Percentiles rank a stretch among this genome's conserved stretches.
These are phyloP conservation scores for Penicillium palitans DNA, from an alignment of 2,329 filamentous ascomycete species.

Conservation along the genomic window DNA sequence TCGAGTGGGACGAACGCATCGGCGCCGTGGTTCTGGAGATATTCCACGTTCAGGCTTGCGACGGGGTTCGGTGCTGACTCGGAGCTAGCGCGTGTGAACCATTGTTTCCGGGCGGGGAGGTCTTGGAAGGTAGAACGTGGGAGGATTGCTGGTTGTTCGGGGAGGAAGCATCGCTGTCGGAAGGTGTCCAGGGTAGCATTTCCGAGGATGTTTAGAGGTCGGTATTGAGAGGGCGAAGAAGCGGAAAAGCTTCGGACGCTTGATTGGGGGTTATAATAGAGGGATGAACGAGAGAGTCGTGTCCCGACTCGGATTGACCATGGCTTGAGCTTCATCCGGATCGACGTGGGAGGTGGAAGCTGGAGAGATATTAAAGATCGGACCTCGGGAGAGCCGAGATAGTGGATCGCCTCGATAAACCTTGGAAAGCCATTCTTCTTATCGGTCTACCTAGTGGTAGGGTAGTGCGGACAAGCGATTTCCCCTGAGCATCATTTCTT, in stretches of 20 bases:
- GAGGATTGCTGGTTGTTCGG: conserved; percentile 56
- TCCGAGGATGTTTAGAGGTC: conserved; percentile 31
- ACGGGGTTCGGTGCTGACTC: conserved; percentile 35
- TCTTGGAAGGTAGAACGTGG: conserved; percentile 44
- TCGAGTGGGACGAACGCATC: conserved; percentile 60
- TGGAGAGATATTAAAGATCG: background rate
- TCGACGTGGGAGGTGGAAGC: conserved; percentile 1
- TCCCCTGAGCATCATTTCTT: background rate
- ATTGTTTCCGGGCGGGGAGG: conserved; percentile 58
- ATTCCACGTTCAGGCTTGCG: conserved; percentile 41
- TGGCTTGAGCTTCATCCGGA: conserved; percentile 33
- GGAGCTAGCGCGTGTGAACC: conserved; percentile 52
- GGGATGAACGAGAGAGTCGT: background rate
- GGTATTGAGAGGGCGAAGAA: conserved; percentile 21
- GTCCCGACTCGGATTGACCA: conserved; percentile 20
- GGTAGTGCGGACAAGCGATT: background rate
- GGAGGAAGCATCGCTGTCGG: conserved; percentile 53
- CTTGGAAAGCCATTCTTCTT: too few relatives aligned
- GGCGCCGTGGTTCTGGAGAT: conserved; percentile 48
- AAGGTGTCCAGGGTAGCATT: conserved; percentile 50
- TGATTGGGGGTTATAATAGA: background rate
- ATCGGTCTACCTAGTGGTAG: too few relatives aligned
- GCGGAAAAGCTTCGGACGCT: conserved; percentile 1
- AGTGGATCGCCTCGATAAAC: background rate
- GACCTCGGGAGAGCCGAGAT: background rate